phyloP scores from a whole-genome alignment of 768 basidiomycete species.

The Lentinula detonsa region DNA sequence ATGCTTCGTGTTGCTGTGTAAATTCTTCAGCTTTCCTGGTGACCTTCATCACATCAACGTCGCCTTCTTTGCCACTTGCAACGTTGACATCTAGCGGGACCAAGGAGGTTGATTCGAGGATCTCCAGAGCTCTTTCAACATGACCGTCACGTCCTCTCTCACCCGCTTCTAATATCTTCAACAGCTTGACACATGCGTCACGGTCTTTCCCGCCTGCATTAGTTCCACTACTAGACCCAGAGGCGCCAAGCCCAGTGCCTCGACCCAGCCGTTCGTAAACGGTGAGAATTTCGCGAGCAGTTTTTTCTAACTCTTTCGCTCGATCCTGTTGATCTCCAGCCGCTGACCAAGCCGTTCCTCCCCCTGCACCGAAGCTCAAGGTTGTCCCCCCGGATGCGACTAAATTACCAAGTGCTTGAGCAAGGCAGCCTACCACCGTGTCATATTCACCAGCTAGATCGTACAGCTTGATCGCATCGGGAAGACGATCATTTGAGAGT shows the following conservation, averaged over 20 bases:
- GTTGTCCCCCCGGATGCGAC: conserved; percentile 31
- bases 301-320: conserved; percentile 60
- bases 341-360: not conserved
- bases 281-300: conserved; percentile 71
- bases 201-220: conserved; percentile 70
- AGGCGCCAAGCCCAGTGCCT: not conserved
- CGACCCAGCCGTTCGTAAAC: conserved; percentile 55
- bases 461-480: conserved; percentile 92
- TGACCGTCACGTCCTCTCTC: conserved; percentile 65
- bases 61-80: not conserved
- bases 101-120: conserved; percentile 82
- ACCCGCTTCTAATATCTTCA: conserved; percentile 79
- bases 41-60: conserved; percentile 72
- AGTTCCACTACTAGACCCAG: conserved; percentile 22
- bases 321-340: conserved; percentile 44
- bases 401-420: conserved; percentile 80
- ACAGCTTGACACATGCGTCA: conserved; percentile 66
- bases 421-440: conserved; percentile 84
- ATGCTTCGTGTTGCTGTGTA: conserved; percentile 75
- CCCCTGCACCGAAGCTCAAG: not conserved
- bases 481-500: conserved; percentile 76
- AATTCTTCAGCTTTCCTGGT: conserved; percentile 87
- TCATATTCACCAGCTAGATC: conserved; percentile 90
- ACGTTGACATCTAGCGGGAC: conserved; percentile 63
- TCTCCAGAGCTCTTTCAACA: conserved; percentile 33